phyloP scores from a whole-genome alignment of 148 eudicot genomes.

The Tetragonia tetragonoides region DNA sequence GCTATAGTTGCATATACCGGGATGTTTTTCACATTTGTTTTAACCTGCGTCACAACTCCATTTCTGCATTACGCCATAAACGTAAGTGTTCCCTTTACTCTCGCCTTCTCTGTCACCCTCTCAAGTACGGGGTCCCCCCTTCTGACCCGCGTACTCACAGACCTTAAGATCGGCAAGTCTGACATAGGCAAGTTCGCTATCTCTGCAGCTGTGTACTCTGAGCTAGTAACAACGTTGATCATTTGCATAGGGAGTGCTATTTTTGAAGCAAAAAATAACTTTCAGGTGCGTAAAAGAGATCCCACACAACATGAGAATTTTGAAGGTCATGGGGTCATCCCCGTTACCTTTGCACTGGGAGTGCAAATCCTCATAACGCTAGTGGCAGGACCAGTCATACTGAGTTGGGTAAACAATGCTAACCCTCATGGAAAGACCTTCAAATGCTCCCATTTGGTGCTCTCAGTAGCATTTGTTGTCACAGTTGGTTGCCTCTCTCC shows the following conservation, averaged over 20 bases:
- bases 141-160: slow-evolving; percentile 69
- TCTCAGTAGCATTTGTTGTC: slow-evolving; percentile 61
- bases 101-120: slow-evolving; percentile 54
- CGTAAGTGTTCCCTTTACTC: slow-evolving; percentile 29
- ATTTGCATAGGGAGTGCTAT: slow-evolving; percentile 52
- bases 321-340: slow-evolving; percentile 1
- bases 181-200: slow-evolving; percentile 78
- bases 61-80: slow-evolving; percentile 29
- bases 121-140: slow-evolving; percentile 79
- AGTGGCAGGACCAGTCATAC: slow-evolving; percentile 47
- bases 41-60: slow-evolving; percentile 41
- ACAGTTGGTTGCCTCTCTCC: slow-evolving; percentile 55
- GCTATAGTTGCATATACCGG: slow-evolving; percentile 60
- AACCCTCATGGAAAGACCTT: slow-evolving; percentile 87
- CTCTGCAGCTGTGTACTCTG: slow-evolving; percentile 63
- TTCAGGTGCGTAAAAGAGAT: slow-evolving; percentile 17
- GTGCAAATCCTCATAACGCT: slow-evolving; percentile 40
- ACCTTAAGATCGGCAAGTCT: slow-evolving; percentile 81
- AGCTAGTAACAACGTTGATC: slow-evolving; percentile 52
- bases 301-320: slow-evolving; percentile 18
- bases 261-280: slow-evolving; percentile 31
- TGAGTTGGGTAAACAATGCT: slow-evolving; percentile 68
- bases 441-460: slow-evolving; percentile 79
- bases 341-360: slow-evolving; percentile 31
- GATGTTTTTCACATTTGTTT: slow-evolving; percentile 55